These are phyloP conservation scores for Penicillium daleae DNA, from an alignment of 495 filamentous ascomycete species.

Conservation along the genomic window DNA sequence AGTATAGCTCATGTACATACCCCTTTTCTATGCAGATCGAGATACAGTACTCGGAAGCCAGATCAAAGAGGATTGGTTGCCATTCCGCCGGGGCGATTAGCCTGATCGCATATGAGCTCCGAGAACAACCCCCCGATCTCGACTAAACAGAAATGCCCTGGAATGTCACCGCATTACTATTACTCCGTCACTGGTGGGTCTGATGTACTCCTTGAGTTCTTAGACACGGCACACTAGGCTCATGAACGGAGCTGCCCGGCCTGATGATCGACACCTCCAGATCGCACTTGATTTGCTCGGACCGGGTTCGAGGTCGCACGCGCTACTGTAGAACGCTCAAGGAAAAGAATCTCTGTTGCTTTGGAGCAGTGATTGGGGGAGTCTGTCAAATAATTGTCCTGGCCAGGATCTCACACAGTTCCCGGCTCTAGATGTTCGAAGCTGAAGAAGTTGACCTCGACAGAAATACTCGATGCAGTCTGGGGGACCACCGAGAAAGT, in stretches of 20 bases:
- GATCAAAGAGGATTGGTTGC: constrained; percentile 14
- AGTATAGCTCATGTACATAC: background rate
- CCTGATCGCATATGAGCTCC: constrained; percentile 9
- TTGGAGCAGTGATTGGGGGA: background rate
- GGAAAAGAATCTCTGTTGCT: constrained; percentile 9
- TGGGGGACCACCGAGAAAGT: background rate
- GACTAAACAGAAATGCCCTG: constrained; percentile 9
- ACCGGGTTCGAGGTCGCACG: constrained; percentile 3
- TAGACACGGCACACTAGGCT: constrained; percentile 23
- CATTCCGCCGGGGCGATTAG: constrained; percentile 6
- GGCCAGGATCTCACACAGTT: background rate
- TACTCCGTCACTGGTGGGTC: constrained; percentile 25
- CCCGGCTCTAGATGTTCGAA: background rate
- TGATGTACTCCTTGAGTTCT: background rate
- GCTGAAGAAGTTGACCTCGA: background rate
- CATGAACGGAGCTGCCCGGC: constrained; percentile 19
- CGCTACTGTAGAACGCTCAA: constrained; percentile 9
- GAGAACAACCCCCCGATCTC: constrained; percentile 13
- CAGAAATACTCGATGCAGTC: background rate
- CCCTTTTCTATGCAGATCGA: constrained; percentile 9
- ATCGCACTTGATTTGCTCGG: constrained; percentile 16
- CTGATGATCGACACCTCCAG: constrained; percentile 13
- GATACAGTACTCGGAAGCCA: background rate
- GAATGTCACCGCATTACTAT: constrained; percentile 20
- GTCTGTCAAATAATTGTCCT: background rate